A percentile compares a stretch with the other conserved stretches of the same genome.
Evolutionary conservation across 73 alveolate genomes (phyloP).

Genomic region (Paramecium caudatum): DNA sequence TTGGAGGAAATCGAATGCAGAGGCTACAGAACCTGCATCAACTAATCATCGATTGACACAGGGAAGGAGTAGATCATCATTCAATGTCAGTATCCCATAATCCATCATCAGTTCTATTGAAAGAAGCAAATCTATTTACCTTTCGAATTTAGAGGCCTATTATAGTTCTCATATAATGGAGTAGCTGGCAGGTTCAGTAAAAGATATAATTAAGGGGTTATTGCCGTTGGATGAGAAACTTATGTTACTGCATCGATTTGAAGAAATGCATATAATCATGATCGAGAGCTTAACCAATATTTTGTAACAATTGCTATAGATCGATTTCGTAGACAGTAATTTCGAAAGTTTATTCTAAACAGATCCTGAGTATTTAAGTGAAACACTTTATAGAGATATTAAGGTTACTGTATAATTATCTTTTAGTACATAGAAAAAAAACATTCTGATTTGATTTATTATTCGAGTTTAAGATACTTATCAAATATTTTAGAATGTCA

Average conservation of each 20-base stretch:
- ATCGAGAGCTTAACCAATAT: background rate
- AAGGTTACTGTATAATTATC: background rate
- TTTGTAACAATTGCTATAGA: background rate
- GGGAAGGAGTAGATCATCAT: constrained; percentile 14
- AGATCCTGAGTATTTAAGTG: constrained; percentile 59
- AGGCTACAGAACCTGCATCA: background rate
- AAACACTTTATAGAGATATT: constrained; percentile 13
- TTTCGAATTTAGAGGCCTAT: constrained; percentile 6
- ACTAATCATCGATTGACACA: background rate
- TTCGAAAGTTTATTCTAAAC: constrained; percentile 26
- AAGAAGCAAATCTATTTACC: background rate
- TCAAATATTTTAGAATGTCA: background rate
- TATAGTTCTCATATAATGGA: constrained; percentile 19
- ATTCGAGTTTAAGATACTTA: constrained; percentile 50
- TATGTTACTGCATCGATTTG: background rate
- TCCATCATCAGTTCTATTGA: background rate
- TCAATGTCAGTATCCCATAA: constrained; percentile 11
- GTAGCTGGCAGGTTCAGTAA: constrained; percentile 20
- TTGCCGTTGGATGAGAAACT: constrained; percentile 15
- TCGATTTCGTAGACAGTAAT: constrained; percentile 45
- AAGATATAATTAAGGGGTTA: constrained; percentile 30
- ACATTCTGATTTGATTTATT: background rate
- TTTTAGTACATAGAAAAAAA: constrained; percentile 36
- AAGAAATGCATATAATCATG: background rate
- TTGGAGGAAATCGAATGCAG: constrained; percentile 2